Percentiles rank a stretch among this genome's conserved stretches.
Conservation (phyloP, 106 monocot genomes). For the Apostasia ramifera region DNA sequence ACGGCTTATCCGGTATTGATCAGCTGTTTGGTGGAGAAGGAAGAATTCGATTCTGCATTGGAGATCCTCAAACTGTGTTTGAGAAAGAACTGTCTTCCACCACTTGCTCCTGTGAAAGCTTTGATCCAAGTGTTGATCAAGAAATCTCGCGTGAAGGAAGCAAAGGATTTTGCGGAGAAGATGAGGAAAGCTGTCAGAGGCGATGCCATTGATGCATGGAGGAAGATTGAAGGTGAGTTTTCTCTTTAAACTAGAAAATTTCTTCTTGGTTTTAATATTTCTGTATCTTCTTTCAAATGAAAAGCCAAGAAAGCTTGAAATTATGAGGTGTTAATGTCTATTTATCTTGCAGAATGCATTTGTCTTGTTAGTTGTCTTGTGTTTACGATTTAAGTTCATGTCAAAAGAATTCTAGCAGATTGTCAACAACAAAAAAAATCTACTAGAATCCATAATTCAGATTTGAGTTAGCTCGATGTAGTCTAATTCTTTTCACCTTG, state of each 20-base stretch:
- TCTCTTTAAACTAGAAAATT: slow-evolving; percentile 7
- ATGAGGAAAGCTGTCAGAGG: slow-evolving; percentile 45
- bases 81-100: slow-evolving; percentile 53
- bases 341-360: too few species aligned
- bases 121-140: slow-evolving; percentile 53
- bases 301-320: too few species aligned
- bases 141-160: slow-evolving; percentile 27
- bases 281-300: too few species aligned
- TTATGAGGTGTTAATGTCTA: too few species aligned
- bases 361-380: too few species aligned
- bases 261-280: neutral
- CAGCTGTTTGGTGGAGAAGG: slow-evolving; percentile 49
- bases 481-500: too few species aligned
- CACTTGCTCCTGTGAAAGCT: slow-evolving; percentile 39
- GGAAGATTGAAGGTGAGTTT: slow-evolving; percentile 43
- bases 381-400: too few species aligned
- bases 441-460: too few species aligned
- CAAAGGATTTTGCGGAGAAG: slow-evolving; percentile 25
- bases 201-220: slow-evolving; percentile 53
- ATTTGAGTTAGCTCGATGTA: too few species aligned
- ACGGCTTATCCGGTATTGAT: slow-evolving; percentile 42
- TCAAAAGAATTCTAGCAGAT: too few species aligned
- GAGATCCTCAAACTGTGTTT: slow-evolving; percentile 52
- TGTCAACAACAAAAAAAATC: too few species aligned
- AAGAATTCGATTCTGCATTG: slow-evolving; percentile 25